phyloP scores from a whole-genome alignment of 169 alveolate species.

The Cryptosporidium meleagridis region DNA sequence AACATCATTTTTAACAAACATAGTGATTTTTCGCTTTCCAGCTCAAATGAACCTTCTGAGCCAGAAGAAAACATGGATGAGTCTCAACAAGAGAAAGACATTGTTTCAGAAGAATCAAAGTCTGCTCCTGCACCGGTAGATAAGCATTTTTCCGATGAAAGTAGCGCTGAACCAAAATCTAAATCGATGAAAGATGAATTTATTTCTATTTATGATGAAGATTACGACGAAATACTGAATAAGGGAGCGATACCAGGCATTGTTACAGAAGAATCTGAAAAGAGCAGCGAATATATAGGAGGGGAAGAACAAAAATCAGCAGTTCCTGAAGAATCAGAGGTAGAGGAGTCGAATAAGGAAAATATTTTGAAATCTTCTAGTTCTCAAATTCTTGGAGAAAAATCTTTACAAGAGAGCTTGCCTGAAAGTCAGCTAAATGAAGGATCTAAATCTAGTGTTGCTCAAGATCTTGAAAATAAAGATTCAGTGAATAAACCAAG shows the following conservation, averaged over 20 bases:
- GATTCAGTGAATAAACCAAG: not conserved
- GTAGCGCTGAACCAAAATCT: not conserved
- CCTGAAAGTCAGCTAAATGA: not conserved
- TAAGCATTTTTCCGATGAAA: not conserved
- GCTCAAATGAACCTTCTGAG: not conserved
- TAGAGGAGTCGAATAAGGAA: not conserved
- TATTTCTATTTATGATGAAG: slow-evolving; percentile 10
- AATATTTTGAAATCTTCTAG: not conserved
- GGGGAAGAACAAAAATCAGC: not conserved
- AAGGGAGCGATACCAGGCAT: not conserved
- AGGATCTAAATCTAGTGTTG: not conserved
- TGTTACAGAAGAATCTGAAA: not conserved
- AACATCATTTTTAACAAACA: not conserved
- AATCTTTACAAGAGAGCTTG: not conserved
- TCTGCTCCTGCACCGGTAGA: not conserved
- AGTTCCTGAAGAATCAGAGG: not conserved
- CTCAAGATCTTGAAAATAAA: not conserved
- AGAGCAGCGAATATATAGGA: not conserved
- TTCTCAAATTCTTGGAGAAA: not conserved
- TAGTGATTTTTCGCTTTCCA: not conserved
- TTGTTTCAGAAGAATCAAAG: not conserved
- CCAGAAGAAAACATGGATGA: not conserved
- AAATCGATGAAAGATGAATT: not conserved
- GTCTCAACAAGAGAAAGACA: not conserved
- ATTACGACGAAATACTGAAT: not conserved